phyloP scores from a whole-genome alignment of 805 yeast genomes.

The Yarrowia sp. region DNA sequence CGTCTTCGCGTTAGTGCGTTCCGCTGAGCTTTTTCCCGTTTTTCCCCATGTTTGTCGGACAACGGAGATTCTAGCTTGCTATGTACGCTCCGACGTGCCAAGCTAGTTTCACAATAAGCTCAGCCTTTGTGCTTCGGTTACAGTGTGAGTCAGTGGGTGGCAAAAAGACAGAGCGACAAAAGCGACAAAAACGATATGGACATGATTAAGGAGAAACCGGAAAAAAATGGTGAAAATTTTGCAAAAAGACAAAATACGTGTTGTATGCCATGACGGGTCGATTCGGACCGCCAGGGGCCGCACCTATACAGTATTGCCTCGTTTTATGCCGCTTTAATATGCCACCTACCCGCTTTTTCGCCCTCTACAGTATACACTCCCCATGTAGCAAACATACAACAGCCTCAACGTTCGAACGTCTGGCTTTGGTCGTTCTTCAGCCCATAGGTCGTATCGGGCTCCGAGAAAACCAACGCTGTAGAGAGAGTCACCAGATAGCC shows the following conservation, averaged over 20 bases:
- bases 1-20: background rate
- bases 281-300: no score
- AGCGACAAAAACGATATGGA: background rate
- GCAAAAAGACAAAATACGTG: no score
- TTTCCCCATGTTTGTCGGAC: slow-evolving; percentile 24
- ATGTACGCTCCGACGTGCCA: slow-evolving; percentile 6
- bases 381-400: slow-evolving; percentile 33
- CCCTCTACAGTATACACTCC: slow-evolving; percentile 17
- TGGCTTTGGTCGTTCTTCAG: slow-evolving; percentile 13
- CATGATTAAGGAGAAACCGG: background rate
- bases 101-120: background rate
- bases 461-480: slow-evolving; percentile 9
- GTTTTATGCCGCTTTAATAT: background rate
- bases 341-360: background rate
- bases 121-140: slow-evolving; percentile 21
- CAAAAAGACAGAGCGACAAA: background rate
- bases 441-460: slow-evolving; percentile 8
- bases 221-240: no score
- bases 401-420: slow-evolving; percentile 17
- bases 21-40: background rate
- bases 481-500: background rate
- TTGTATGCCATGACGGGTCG: background rate
- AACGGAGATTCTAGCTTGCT: slow-evolving; percentile 20
- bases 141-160: slow-evolving; percentile 37
- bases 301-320: background rate